Conservation (phyloP, 176 grass and related monocot species). For the Ampelocalamus luodianensis region DNA sequence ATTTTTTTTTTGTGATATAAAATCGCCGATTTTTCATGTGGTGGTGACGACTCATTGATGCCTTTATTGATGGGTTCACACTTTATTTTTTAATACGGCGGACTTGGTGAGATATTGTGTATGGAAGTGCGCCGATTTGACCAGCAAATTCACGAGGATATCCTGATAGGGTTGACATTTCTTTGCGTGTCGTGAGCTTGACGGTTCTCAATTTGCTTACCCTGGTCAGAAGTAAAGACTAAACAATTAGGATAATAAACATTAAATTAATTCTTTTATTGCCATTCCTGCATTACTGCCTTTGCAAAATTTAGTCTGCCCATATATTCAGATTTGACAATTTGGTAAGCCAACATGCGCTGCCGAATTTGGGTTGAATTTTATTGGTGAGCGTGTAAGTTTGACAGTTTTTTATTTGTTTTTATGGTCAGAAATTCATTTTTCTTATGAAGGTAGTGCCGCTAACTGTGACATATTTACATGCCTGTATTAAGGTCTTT, state of each 20-base stretch:
- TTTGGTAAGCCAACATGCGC: background rate
- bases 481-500: slow-evolving; percentile 7
- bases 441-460: background rate
- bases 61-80: slow-evolving; percentile 16
- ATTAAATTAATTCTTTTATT: slow-evolving; percentile 18
- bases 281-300: background rate
- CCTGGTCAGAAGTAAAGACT: slow-evolving; percentile 34
- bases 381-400: background rate
- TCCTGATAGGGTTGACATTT: slow-evolving; percentile 50
- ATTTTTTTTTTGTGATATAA: slow-evolving; percentile 34
- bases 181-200: background rate
- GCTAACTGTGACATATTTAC: slow-evolving; percentile 15
- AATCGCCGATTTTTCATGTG: slow-evolving; percentile 11
- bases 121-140: slow-evolving; percentile 19
- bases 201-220: slow-evolving; percentile 39
- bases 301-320: background rate
- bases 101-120: slow-evolving; percentile 18
- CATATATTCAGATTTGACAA: slow-evolving; percentile 15
- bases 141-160: slow-evolving; percentile 34
- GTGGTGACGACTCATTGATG: background rate
- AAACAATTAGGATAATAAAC: slow-evolving; percentile 2
- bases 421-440: background rate
- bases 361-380: background rate
- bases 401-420: slow-evolving; percentile 12
- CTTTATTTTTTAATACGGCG: slow-evolving; percentile 34